Evolutionary conservation across 2,329 filamentous ascomycete genomes (phyloP).

Genomic region (Apiospora aurea): DNA sequence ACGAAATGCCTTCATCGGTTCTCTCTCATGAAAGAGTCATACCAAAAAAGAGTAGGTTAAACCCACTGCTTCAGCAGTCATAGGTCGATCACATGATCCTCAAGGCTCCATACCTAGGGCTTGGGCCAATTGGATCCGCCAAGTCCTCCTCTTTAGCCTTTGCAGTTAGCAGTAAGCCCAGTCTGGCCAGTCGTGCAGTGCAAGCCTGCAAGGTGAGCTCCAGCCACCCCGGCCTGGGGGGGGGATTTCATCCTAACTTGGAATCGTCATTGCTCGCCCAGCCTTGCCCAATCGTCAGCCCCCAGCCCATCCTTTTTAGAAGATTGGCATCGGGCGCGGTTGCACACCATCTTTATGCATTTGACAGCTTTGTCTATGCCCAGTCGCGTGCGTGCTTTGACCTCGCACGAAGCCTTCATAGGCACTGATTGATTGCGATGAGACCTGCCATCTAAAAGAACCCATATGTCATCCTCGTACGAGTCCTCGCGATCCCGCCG

Average conservation of each 20-base stretch:
- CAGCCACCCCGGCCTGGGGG: slow-evolving; percentile 1
- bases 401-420: slow-evolving; percentile 22
- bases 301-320: slow-evolving; percentile 20
- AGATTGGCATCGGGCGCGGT: slow-evolving; percentile 3
- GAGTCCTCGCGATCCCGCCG: slow-evolving; percentile 68
- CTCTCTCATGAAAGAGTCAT: neutral
- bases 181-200: neutral
- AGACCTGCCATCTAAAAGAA: slow-evolving; percentile 43
- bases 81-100: neutral
- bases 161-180: neutral
- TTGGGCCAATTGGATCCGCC: neutral
- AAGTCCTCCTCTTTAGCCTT: neutral
- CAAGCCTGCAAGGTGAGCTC: neutral
- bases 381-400: slow-evolving; percentile 14
- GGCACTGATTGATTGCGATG: slow-evolving; percentile 45
- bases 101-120: neutral
- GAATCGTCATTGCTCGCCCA: slow-evolving; percentile 13
- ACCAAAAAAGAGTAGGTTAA: neutral
- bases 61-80: neutral
- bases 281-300: slow-evolving; percentile 23
- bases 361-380: neutral
- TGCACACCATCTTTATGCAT: slow-evolving; percentile 16
- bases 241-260: neutral
- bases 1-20: neutral
- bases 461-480: slow-evolving; percentile 66